These are phyloP conservation scores for Pichia eremophila DNA, from an alignment of 805 yeast species.

Conservation along the genomic window DNA sequence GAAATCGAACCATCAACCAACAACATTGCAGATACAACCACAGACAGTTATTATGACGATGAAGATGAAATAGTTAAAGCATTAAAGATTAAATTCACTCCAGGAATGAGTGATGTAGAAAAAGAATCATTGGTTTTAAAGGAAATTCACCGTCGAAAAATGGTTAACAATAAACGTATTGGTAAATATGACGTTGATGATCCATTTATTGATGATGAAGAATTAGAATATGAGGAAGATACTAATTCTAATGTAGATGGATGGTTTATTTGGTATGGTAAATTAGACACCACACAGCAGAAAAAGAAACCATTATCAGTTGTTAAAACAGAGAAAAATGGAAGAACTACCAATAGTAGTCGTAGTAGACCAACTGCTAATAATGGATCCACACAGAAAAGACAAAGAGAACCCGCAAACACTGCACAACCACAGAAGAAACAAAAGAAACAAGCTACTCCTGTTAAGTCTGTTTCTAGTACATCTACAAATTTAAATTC, in stretches of 20 bases:
- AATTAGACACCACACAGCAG: conserved; percentile 40
- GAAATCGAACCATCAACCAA: neutral
- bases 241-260: conserved; percentile 91
- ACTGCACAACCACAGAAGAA: neutral
- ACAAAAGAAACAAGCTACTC: neutral
- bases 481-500: too few species aligned
- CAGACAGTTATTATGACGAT: conserved; percentile 24
- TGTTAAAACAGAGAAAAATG: neutral
- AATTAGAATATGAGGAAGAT: conserved; percentile 86
- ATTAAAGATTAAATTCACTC: conserved; percentile 22
- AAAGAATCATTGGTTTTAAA: conserved; percentile 24
- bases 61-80: conserved; percentile 23
- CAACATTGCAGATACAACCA: neutral
- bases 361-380: neutral
- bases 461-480: too few species aligned
- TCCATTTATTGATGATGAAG: conserved; percentile 95
- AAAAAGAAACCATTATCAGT: neutral
- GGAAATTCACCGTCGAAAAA: conserved; percentile 30
- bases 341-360: neutral
- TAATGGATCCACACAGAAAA: neutral
- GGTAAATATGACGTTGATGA: conserved; percentile 90
- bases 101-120: conserved; percentile 26
- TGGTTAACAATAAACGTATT: conserved; percentile 55
- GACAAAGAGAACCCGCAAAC: neutral
- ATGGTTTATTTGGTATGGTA: conserved; percentile 91